Percentiles rank a stretch among this genome's conserved stretches.
Conservation (phyloP, 176 grass and related monocot genomes). For the Musa itinerans region DNA sequence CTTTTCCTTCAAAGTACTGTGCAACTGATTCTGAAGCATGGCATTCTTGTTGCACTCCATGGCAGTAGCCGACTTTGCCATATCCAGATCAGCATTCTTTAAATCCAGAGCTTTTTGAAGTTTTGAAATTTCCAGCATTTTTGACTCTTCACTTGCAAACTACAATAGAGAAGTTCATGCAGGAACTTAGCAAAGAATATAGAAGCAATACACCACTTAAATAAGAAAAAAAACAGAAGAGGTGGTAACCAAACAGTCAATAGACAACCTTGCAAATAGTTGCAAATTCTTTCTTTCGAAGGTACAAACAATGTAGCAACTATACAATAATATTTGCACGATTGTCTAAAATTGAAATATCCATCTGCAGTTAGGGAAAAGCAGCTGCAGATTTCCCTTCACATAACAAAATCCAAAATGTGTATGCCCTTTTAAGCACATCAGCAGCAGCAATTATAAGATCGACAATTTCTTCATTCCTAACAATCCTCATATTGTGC, state of each 20-base stretch:
- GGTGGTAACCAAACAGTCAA: neutral
- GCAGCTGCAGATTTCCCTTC: neutral
- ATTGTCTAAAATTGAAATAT: neutral
- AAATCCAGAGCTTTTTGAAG: constrained; percentile 63
- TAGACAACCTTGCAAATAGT: neutral
- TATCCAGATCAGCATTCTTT: constrained; percentile 40
- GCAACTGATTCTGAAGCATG: constrained; percentile 47
- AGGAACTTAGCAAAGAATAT: neutral
- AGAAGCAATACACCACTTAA: neutral
- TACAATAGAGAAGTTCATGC: constrained; percentile 20
- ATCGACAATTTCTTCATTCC: no score
- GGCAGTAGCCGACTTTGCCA: constrained; percentile 42
- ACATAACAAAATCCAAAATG: neutral
- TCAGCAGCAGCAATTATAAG: no score
- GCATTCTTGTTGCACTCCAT: constrained; percentile 55
- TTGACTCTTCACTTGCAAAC: constrained; percentile 71
- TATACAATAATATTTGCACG: neutral
- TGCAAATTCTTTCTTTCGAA: neutral
- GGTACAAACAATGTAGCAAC: neutral
- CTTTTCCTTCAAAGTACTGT: constrained; percentile 51
- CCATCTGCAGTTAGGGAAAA: neutral
- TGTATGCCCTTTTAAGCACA: no score
- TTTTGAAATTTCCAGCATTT: constrained; percentile 58
- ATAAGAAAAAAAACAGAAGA: neutral
- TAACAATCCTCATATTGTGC: no score